phyloP scores from a whole-genome alignment of 352 stramenopile genomes.

The Globisporangium perplexum region DNA sequence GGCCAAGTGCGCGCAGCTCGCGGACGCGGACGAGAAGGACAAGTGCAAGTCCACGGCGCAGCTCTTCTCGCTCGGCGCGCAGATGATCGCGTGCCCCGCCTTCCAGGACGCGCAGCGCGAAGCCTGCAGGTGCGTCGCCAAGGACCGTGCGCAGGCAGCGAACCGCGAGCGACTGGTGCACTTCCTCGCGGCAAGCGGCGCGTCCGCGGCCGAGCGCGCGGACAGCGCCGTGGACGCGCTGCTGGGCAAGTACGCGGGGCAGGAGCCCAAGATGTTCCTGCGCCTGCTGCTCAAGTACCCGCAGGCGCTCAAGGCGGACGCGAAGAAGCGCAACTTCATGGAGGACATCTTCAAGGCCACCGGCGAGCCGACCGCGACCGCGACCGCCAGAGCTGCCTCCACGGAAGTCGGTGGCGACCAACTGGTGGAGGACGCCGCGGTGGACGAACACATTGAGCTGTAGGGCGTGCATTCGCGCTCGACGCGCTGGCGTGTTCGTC shows the following conservation, averaged over 20 bases:
- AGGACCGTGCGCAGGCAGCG: conserved; percentile 15
- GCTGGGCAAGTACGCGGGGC: conserved; percentile 57
- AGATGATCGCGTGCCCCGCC: conserved; percentile 65
- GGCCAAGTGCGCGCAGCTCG: conserved; percentile 28
- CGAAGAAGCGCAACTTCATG: conserved; percentile 48
- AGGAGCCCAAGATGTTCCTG: conserved; percentile 59
- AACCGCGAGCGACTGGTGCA: conserved; percentile 47
- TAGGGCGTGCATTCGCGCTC: too few species aligned
- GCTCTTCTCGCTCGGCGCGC: conserved; percentile 56
- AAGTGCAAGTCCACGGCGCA: conserved; percentile 55
- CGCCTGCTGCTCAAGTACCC: conserved; percentile 56
- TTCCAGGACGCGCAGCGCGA: conserved; percentile 64
- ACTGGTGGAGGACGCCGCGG: conserved; percentile 5
- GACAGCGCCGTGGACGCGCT: conserved; percentile 40
- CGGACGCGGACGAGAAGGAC: conserved; percentile 13
- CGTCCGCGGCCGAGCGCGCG: conserved; percentile 27
- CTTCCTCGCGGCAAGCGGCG: conserved; percentile 44
- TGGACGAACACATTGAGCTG: conserved; percentile 41
- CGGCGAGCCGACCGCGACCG: not conserved
- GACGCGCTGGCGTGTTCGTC: not conserved
- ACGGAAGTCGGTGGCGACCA: not conserved
- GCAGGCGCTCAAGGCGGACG: conserved; percentile 41
- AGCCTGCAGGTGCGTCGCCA: conserved; percentile 55
- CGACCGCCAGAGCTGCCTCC: not conserved
- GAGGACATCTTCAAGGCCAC: conserved; percentile 32